These are phyloP conservation scores for Epichloe sylvatica DNA, from an alignment of 2,329 filamentous ascomycete species.

Conservation along the genomic window DNA sequence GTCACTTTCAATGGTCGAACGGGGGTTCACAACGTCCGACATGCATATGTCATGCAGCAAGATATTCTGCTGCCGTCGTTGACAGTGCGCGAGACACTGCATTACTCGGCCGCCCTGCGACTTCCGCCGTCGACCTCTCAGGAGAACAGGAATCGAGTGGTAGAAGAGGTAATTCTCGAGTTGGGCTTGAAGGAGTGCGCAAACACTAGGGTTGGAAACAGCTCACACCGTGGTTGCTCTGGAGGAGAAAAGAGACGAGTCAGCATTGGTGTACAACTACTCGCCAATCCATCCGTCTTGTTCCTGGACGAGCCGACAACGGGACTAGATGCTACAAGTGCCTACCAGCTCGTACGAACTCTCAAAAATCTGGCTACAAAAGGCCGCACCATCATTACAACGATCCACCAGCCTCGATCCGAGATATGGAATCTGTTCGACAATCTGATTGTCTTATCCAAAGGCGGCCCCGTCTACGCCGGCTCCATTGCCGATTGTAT, in stretches of 20 bases:
- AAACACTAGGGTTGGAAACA: slow-evolving; percentile 58
- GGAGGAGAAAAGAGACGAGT: slow-evolving; percentile 66
- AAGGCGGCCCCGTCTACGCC: slow-evolving; percentile 54
- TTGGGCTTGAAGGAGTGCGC: slow-evolving; percentile 66
- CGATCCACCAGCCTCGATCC: slow-evolving; percentile 64
- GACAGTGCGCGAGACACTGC: slow-evolving; percentile 62
- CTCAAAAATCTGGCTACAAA: slow-evolving; percentile 53
- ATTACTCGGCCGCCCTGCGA: slow-evolving; percentile 58
- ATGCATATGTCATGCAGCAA: slow-evolving; percentile 64
- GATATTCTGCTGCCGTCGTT: slow-evolving; percentile 60
- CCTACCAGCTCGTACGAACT: slow-evolving; percentile 58
- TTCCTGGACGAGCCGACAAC: slow-evolving; percentile 73
- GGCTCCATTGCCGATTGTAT: slow-evolving; percentile 45
- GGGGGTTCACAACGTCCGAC: slow-evolving; percentile 40
- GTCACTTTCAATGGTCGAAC: slow-evolving; percentile 47
- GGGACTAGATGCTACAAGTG: slow-evolving; percentile 62
- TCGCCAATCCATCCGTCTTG: slow-evolving; percentile 65
- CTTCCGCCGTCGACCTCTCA: slow-evolving; percentile 48
- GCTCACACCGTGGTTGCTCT: slow-evolving; percentile 59
- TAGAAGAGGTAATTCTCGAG: slow-evolving; percentile 65
- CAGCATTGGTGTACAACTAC: slow-evolving; percentile 63
- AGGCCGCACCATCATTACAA: slow-evolving; percentile 57
- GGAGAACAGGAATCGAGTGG: slow-evolving; percentile 46
- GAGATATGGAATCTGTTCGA: slow-evolving; percentile 72
- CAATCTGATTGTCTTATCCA: slow-evolving; percentile 53